A percentile compares a stretch with the other conserved stretches of the same genome.
These are phyloP conservation scores for Dendrostoma leiphaemia DNA, from an alignment of 2,329 filamentous ascomycete genomes.

Conservation along the genomic window DNA sequence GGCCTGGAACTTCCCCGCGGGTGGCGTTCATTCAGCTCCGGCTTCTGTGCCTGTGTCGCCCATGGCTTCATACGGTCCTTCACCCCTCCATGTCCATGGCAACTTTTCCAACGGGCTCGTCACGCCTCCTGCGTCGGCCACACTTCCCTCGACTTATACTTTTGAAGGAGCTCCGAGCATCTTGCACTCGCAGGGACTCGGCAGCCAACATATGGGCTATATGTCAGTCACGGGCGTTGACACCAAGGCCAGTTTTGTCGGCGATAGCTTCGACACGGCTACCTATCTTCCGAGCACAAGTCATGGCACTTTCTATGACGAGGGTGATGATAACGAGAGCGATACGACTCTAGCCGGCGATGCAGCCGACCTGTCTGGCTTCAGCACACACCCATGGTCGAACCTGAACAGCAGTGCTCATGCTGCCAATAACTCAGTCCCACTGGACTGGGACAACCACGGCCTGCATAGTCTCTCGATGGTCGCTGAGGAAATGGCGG, in stretches of 20 bases:
- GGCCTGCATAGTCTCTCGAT: slow-evolving; percentile 15
- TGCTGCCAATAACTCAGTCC: slow-evolving; percentile 1
- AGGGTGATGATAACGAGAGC: slow-evolving; percentile 17
- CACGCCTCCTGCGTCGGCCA: slow-evolving; percentile 56
- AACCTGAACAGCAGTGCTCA: slow-evolving; percentile 11
- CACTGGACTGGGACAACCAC: slow-evolving; percentile 16
- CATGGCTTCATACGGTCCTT: slow-evolving; percentile 12
- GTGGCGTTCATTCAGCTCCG: slow-evolving; percentile 8
- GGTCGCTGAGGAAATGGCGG: slow-evolving; percentile 9
- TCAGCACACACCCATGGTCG: slow-evolving; percentile 14
- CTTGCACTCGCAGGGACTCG: slow-evolving; percentile 23
- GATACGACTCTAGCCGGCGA: slow-evolving; percentile 18
- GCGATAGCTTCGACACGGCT: slow-evolving; percentile 20
- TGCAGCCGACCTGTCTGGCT: slow-evolving; percentile 1
- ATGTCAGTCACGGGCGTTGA: slow-evolving; percentile 32
- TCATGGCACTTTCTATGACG: slow-evolving; percentile 13
- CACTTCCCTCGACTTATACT: slow-evolving; percentile 46
- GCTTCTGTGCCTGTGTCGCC: slow-evolving; percentile 18
- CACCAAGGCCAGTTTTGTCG: slow-evolving; percentile 28
- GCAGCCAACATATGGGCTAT: slow-evolving; percentile 35
- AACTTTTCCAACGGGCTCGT: slow-evolving; percentile 51
- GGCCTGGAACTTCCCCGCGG: slow-evolving; percentile 33
- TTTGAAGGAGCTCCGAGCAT: slow-evolving; percentile 35
- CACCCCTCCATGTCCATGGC: slow-evolving; percentile 41
- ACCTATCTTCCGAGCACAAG: slow-evolving; percentile 25